Evolutionary conservation across 306 rosid species (phyloP), one percentile per base, ranked within the genome.

Genomic region (Fragaria vesca): DNA sequence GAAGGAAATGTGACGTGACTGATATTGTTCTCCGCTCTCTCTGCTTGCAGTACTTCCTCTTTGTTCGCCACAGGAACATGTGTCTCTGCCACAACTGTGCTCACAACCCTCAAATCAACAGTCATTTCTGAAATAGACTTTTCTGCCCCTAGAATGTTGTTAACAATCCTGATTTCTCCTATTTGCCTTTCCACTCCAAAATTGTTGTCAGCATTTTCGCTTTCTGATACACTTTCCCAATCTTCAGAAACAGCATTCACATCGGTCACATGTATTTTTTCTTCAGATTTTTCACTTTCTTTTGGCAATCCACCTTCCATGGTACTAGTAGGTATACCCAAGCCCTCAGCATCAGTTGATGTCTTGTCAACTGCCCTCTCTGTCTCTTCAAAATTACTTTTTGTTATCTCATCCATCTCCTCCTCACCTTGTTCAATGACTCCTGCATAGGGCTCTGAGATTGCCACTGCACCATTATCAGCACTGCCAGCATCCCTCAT

Each of bases 401-500:
- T 76, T 75, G 62, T 18, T 47, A 42, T 40, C 42, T 79, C 20
- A 47, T 51, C 75, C 24, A 28, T 74, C 40, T 65, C 74, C 77
- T 69, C 76, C 54, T 17, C 52, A 26, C 21, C 68, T 52, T 65
- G 71, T 36, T 4, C 52, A 52, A 55, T 20, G 43, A 80, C 82
- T 55, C 40, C 55, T 4, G 12, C 62, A 76, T 18, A 28, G 4
- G 0, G 58, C 28, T 38, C 62, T 2, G 50, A 61, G 52, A 71
- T 50, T 63, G 79, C 78, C 75, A 45, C 74, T 20, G 77, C 68
- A 54, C 47, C 68, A 66, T 47, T 40, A 28, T 80, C 83, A 63
- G 34, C 71, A 57, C 42, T 85, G 46, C 87, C 83, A 48, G 86
- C 93, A 48, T 90, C 90, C 78, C 86, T 81, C 60, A 83, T 85